A percentile compares a stretch with the other conserved stretches of the same genome.
These are phyloP conservation scores for Alectoria sarmentosa DNA, from an alignment of 495 filamentous ascomycete genomes.

Conservation along the genomic window DNA sequence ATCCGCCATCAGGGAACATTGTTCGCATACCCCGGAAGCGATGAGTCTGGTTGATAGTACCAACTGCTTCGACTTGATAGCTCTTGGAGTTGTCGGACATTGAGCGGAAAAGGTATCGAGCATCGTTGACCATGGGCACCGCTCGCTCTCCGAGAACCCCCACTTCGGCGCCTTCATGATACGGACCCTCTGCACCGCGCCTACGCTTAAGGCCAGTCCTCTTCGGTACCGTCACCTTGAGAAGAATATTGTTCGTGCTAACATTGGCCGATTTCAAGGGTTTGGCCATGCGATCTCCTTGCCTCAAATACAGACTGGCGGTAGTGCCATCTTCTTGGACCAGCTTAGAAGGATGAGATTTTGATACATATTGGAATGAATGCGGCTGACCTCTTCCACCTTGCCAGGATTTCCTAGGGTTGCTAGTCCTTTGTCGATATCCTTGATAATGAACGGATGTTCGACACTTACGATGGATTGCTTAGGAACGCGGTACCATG, in stretches of 20 bases:
- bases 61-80: constrained; percentile 66
- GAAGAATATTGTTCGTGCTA: constrained; percentile 67
- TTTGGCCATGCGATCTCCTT: constrained; percentile 67
- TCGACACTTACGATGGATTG: constrained; percentile 69
- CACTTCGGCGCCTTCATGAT: constrained; percentile 29
- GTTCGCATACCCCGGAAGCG: constrained; percentile 63
- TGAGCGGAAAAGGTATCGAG: constrained; percentile 49
- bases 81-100: constrained; percentile 62
- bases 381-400: constrained; percentile 41
- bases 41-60: constrained; percentile 70
- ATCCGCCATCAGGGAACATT: background rate
- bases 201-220: constrained; percentile 79
- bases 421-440: constrained; percentile 72
- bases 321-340: constrained; percentile 22
- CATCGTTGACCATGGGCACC: constrained; percentile 24
- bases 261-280: constrained; percentile 65
- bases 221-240: constrained; percentile 83
- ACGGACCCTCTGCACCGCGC: constrained; percentile 61
- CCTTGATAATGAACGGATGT: constrained; percentile 76
- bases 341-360: constrained; percentile 8
- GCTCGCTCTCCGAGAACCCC: constrained; percentile 23
- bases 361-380: background rate
- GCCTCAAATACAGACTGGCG: constrained; percentile 56
- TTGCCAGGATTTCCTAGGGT: constrained; percentile 64
- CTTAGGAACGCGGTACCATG: constrained; percentile 53